These are phyloP conservation scores for Beauveria sp. DNA, from an alignment of 2,329 filamentous ascomycete species.

Conservation along the genomic window DNA sequence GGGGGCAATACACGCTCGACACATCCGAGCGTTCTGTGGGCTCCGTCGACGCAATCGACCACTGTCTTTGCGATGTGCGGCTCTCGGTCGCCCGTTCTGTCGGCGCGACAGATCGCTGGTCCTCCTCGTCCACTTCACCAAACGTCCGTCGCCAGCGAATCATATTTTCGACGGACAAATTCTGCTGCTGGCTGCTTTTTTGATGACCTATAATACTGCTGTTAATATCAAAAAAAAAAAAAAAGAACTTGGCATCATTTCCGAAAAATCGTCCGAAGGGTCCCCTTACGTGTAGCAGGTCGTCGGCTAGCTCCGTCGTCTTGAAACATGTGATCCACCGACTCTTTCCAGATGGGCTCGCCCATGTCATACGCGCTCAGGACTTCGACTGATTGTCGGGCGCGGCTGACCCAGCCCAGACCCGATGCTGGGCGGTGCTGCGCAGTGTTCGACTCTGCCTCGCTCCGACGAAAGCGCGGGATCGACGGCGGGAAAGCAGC, in stretches of 20 bases:
- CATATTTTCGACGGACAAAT: constrained; percentile 4
- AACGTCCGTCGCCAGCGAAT: neutral
- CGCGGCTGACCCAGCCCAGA: constrained; percentile 5
- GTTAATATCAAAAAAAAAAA: neutral
- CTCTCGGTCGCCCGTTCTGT: neutral
- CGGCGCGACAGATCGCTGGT: neutral
- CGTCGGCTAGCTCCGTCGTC: neutral
- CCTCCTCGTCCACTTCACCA: neutral
- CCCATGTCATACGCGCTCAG: neutral
- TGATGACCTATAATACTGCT: neutral
- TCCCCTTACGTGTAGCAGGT: neutral
- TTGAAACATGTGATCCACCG: neutral
- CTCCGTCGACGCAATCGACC: constrained; percentile 36
- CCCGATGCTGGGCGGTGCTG: neutral
- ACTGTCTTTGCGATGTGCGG: constrained; percentile 18
- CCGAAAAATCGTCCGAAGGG: neutral
- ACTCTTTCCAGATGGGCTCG: neutral
- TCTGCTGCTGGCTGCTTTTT: neutral
- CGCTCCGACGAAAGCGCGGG: neutral
- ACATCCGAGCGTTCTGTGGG: constrained; percentile 27
- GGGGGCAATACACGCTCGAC: constrained; percentile 30
- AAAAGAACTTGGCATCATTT: too few species aligned
- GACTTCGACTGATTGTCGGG: neutral
- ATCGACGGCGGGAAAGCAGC: constrained; percentile 4
- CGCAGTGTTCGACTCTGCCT: neutral